These are phyloP conservation scores for Fennellomyces sp. DNA, from an alignment of 371 early-diverging fungal genomes.

Conservation along the genomic window DNA sequence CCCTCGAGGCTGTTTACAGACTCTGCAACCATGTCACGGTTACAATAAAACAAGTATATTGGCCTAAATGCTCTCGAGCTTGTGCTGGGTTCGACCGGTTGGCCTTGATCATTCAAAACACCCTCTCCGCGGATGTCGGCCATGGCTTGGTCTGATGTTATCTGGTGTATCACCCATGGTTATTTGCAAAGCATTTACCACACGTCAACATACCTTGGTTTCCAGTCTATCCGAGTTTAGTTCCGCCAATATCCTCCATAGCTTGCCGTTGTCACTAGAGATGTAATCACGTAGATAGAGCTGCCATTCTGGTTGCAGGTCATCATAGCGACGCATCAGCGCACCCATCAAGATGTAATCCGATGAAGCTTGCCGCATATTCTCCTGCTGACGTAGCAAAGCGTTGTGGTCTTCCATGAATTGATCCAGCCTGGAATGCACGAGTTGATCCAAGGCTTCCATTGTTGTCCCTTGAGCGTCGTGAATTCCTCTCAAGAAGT, in stretches of 20 bases:
- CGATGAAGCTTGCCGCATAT: conserved; percentile 10
- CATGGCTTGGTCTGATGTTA: conserved; percentile 16
- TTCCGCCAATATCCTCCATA: conserved; percentile 34
- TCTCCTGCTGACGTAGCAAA: conserved; percentile 7
- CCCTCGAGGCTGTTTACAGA: neutral
- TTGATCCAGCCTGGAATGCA: conserved; percentile 21
- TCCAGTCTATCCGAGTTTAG: neutral
- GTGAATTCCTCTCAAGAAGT: conserved; percentile 11
- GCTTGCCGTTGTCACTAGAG: conserved; percentile 23
- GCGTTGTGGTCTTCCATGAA: conserved; percentile 12
- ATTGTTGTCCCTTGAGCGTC: neutral
- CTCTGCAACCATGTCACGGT: conserved; percentile 16
- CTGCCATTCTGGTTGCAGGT: conserved; percentile 26
- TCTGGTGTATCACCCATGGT: conserved; percentile 10
- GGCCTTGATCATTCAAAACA: neutral
- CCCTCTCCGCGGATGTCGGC: conserved; percentile 17
- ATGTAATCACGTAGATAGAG: conserved; percentile 45
- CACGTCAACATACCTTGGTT: conserved; percentile 12
- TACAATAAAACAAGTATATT: conserved; percentile 44
- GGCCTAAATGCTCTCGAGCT: conserved; percentile 31
- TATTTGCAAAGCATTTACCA: too few species aligned
- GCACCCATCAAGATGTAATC: conserved; percentile 42
- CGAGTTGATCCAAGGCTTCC: conserved; percentile 6
- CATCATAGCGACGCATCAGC: conserved; percentile 34
- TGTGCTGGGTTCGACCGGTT: neutral